These are phyloP conservation scores for Ceratopteris richardii DNA, from an alignment of 75 land plant genomes.

Conservation along the genomic window DNA sequence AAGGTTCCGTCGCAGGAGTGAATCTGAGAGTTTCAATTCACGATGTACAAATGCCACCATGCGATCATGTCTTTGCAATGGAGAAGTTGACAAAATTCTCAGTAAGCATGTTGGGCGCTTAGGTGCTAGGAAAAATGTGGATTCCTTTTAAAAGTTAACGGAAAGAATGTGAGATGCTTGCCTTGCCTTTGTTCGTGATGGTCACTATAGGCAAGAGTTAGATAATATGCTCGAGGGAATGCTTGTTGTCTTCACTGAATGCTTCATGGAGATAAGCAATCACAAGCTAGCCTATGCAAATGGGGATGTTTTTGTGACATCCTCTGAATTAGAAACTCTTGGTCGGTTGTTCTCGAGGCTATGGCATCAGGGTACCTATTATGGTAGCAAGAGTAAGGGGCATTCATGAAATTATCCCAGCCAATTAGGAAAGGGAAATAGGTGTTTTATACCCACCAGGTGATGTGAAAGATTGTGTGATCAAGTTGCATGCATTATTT, in stretches of 20 bases:
- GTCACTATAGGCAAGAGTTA: slow-evolving; percentile 81
- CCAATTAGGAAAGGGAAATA: slow-evolving; percentile 71
- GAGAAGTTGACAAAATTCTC: slow-evolving; percentile 74
- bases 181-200: slow-evolving; percentile 94
- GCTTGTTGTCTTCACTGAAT: slow-evolving; percentile 95
- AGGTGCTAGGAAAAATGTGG: slow-evolving; percentile 91
- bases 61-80: slow-evolving; percentile 68
- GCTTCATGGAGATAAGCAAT: slow-evolving; percentile 88
- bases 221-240: slow-evolving; percentile 78
- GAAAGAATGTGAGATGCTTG: slow-evolving; percentile 70
- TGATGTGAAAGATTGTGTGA: slow-evolving; percentile 78
- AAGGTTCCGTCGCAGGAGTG: too few species aligned
- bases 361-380: slow-evolving; percentile 98
- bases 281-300: slow-evolving; percentile 97
- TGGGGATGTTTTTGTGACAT: slow-evolving; percentile 90
- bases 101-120: slow-evolving; percentile 89
- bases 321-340: slow-evolving; percentile 95
- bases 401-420: slow-evolving; percentile 80
- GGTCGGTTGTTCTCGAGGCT: slow-evolving; percentile 93
- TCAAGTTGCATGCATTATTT: slow-evolving; percentile 50
- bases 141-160: slow-evolving; percentile 90
- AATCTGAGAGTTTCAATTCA: slow-evolving; percentile 93
- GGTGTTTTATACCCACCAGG: slow-evolving; percentile 85
- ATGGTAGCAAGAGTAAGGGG: slow-evolving; percentile 95
- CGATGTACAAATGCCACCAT: slow-evolving; percentile 58